A percentile compares a stretch with the other conserved stretches of the same genome.
Evolutionary conservation across 768 basidiomycete genomes (phyloP).

Genomic region (Chalciporus chontae): DNA sequence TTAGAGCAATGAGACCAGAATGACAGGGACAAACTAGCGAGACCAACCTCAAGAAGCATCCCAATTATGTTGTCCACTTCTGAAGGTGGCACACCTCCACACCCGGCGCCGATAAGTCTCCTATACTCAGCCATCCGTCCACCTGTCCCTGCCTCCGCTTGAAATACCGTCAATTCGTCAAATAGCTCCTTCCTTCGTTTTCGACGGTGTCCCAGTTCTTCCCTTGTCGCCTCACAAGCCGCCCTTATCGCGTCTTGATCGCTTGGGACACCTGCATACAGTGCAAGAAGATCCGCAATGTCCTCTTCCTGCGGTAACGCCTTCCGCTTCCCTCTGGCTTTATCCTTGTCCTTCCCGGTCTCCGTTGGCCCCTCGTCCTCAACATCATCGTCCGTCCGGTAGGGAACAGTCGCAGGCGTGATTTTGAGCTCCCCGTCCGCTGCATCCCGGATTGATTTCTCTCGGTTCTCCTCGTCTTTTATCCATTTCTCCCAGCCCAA

Average conservation of each 20-base stretch:
- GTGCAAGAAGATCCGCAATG: conserved; percentile 56
- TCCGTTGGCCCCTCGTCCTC: conserved; percentile 37
- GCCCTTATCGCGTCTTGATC: conserved; percentile 50
- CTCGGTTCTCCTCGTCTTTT: conserved; percentile 77
- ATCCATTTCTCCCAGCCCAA: conserved; percentile 94
- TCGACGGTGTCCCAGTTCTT: conserved; percentile 62
- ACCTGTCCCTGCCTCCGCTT: conserved; percentile 87
- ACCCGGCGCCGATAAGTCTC: conserved; percentile 83
- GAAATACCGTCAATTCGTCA: conserved; percentile 71
- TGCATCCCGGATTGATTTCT: conserved; percentile 61
- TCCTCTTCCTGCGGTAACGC: conserved; percentile 49
- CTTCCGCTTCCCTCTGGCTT: conserved; percentile 54
- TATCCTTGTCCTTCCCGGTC: conserved; percentile 39
- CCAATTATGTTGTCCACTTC: conserved; percentile 87
- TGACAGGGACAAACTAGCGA: not conserved
- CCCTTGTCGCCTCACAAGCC: conserved; percentile 58
- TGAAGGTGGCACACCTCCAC: conserved; percentile 78
- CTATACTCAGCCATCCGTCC: conserved; percentile 89
- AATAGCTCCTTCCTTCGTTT: conserved; percentile 71
- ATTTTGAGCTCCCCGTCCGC: conserved; percentile 54
- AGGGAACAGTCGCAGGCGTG: conserved; percentile 43
- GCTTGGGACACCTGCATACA: conserved; percentile 57
- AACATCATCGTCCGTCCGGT: conserved; percentile 45
- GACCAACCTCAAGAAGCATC: conserved; percentile 76
- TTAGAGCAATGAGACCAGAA: not conserved